Base-by-base conservation (phyloP, 768 basidiomycete genomes). In the Lactarius vividus region DNA sequence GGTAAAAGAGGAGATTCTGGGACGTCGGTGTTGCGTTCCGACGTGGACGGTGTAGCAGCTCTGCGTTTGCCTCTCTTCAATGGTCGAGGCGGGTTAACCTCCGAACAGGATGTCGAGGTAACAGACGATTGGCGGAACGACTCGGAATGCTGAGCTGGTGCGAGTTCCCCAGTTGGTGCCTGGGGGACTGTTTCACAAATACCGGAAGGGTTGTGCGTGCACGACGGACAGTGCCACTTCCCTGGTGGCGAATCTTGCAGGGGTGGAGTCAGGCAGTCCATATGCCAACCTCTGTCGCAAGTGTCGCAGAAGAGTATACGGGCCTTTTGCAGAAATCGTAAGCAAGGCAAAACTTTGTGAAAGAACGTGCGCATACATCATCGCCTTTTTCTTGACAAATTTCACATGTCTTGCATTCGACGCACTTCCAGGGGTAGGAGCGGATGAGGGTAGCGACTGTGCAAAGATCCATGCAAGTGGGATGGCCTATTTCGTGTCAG, bases 221-320 rank as follows among this genome's bases (percentile, higher is more conserved):
- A 93, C 33, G 75, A 65, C 29, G 89, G 89, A 74, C 91, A 93
- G 71, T 84, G 82, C 90, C 89, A 94, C 74, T 81, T 81, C 71
- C 92, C 93, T 42, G 86, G 82, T 2, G 95, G 95, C 39, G 86
- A 80, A 64, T 84, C 80, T 62, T 81, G 77, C 18, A 97, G 77
- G 0, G 91, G 88, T 39, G 94, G 93, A 42, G 77, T 71, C 63
- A 94, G 81, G 75, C 91, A 95, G 69, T 87, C 84, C 82, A 87
- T 86, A 75, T 95, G 92, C 90, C 91, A 94, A 40, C 92, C 94
- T 83, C 94, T 82, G 80, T 98, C 96, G 76, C 96, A 98, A 63
- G 81, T 85, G 81, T 98, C 96, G 75, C 96, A 98, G 71, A 98
- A 90, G 61, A 98, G 76, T 69, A 97, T 88, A 60, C 85, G 83